Base-by-base conservation (phyloP, 768 basidiomycete genomes). In the Trametes cubensis region DNA sequence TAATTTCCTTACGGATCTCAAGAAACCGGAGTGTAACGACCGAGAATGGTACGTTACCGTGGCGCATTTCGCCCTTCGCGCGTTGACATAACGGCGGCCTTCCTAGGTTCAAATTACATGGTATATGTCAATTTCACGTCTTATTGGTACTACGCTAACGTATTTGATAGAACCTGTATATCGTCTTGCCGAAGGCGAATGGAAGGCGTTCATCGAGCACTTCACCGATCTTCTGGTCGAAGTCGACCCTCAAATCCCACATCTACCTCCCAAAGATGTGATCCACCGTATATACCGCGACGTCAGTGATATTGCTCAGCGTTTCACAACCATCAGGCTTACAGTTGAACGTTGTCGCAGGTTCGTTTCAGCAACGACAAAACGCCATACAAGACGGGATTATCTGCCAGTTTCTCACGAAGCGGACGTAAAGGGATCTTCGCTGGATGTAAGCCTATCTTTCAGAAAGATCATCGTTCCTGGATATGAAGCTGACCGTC, bases 281-380 rank as follows among this genome's bases (percentile, higher is more conserved):
- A 86, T 92, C 58, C 92, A 98, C 73, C 81, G 96, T 17, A 95
- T 98, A 42, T 96, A 97, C 71, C 87, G 95, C 47, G 96, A 98
- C 72, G 92, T 90, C 52, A 41, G 83, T 73, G 23, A 6, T 39
- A 11, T 41, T 30, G 39, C n/a, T 47, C 46, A 47, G 38, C 52
- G 25, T 26, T 6, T 20, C 10, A 23, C 48, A 17, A 18, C 8
- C 23, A 7, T 39, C n/a, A 46, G 20, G 18, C n/a, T 52, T 3
- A 59, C 38, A 18, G 20, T 39, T 13, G 34, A 34, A 34, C 34
- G n/a, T 7, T 39, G 39, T 47, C 58, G 6, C 61, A 94, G 91
- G 73, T 96, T 23, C 85, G 95, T 15, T 97, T 96, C 75, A 93
- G 90, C 70, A 92, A 92, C 59, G 91, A 95, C 72, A 95, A 95